Base-by-base conservation (phyloP, 768 basidiomycete genomes). In the Tremella yokohamensis region DNA sequence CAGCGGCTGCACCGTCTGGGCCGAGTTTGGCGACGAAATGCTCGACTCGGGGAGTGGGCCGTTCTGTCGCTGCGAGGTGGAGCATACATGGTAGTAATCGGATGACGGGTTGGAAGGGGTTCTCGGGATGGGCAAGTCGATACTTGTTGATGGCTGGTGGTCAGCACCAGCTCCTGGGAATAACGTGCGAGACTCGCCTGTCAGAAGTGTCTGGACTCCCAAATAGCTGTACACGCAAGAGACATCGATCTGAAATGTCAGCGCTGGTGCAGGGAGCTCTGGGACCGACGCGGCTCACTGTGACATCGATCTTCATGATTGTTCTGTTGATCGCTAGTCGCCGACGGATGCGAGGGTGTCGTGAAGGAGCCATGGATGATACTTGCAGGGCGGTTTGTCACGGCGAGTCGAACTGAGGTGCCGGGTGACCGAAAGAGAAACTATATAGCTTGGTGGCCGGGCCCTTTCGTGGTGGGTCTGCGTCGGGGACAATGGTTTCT, bases 61-160 rank as follows among this genome's bases (percentile, higher is more conserved):
- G 64, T 40, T 72, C 70, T 12, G 72, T 66, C 54, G 82, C 58
- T 7, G 73, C 67, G 2, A 77, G 77, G 60, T 82, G 77, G 34
- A 83, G 79, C 37, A 78, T 63, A 76, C 78, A 83, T 3, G 82
- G 82, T 40, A 79, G 73, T 70, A 81, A 79, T 63, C 82, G 80
- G 63, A 81, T 67, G 39, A 79, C 75, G 68, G 82, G 79, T 37
- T 66, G 63, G 50, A 71, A 39, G 16, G 66, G 49, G 2, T 60
- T 52, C 22, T 70, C 39, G 13, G 77, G 66, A 57, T 78, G 70
- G 15, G 62, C 54, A 45, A 67, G n/a, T 16, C 74, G 76, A 15
- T 70, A 74, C 15, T 76, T 69, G 22, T 63, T 50, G 50, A 55
- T 58, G 45, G 68, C 58, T 62, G 48, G 6, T 6, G 29, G 22